Percentiles rank a stretch among this genome's conserved stretches.
phyloP scores from a whole-genome alignment of 805 yeast genomes.

The Sugiyamaella floridensis region DNA sequence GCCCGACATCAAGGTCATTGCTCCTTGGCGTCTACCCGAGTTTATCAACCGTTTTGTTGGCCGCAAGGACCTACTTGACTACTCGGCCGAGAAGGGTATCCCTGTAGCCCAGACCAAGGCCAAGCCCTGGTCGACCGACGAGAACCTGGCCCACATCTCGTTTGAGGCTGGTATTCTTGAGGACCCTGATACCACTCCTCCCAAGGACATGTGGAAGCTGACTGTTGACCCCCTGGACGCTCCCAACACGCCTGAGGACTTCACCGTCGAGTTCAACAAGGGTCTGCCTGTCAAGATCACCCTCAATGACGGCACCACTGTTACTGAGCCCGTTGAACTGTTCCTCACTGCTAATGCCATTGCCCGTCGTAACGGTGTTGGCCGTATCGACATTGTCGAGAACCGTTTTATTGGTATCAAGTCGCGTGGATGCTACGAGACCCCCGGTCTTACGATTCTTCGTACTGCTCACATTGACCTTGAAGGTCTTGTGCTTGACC shows the following conservation, averaged over 20 bases:
- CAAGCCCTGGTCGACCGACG: constrained; percentile 99
- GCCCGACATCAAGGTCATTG: constrained; percentile 94
- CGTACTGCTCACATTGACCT: constrained; percentile 92
- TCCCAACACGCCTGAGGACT: constrained; percentile 86
- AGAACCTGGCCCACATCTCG: constrained; percentile 97
- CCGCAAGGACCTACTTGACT: constrained; percentile 90
- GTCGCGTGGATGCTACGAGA: constrained; percentile 99
- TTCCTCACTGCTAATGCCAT: constrained; percentile 88
- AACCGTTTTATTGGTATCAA: constrained; percentile 98
- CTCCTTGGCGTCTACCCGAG: constrained; percentile 98
- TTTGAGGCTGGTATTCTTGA: constrained; percentile 99
- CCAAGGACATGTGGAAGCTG: constrained; percentile 99
- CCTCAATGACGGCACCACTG: constrained; percentile 49
- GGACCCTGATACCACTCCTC: constrained; percentile 98
- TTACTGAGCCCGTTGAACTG: constrained; percentile 84
- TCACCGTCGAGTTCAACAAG: constrained; percentile 70
- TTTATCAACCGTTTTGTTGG: constrained; percentile 96
- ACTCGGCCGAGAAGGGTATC: constrained; percentile 85
- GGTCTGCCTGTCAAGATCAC: constrained; percentile 84
- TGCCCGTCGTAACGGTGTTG: constrained; percentile 99
- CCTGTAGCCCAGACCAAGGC: constrained; percentile 97
- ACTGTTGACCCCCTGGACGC: constrained; percentile 95
- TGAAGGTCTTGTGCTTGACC: constrained; percentile 94
- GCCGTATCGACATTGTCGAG: constrained; percentile 98
- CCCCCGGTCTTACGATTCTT: constrained; percentile 94